These are phyloP conservation scores for Apiotrichum mycotoxinovorans DNA, from an alignment of 1,284 basidiomycete species.

Conservation along the genomic window DNA sequence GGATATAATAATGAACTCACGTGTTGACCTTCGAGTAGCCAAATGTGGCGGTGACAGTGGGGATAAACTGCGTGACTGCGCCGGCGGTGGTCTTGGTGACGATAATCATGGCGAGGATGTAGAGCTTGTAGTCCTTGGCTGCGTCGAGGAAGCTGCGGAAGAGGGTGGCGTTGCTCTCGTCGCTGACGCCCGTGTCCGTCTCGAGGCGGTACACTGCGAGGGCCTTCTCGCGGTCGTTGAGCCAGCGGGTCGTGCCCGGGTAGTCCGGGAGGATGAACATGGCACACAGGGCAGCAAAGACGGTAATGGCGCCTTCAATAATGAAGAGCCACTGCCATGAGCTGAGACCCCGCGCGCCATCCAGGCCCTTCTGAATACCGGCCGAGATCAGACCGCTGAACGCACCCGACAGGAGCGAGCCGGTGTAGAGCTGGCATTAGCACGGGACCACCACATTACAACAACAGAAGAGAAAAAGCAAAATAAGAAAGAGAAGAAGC, in stretches of 20 bases:
- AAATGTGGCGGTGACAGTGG: conserved; percentile 14
- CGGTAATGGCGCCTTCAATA: conserved; percentile 42
- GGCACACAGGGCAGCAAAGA: conserved; percentile 29
- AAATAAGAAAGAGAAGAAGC: too few relatives aligned
- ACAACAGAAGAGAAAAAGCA: too few relatives aligned
- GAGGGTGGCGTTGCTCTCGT: conserved; percentile 13
- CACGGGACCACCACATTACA: too few relatives aligned
- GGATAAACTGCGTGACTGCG: too few relatives aligned
- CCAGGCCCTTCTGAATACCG: conserved; percentile 21
- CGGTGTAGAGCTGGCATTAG: conserved; percentile 15
- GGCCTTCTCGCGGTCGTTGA: conserved; percentile 45
- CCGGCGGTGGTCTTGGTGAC: too few relatives aligned
- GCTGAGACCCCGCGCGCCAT: conserved; percentile 24
- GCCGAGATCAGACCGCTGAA: conserved; percentile 34
- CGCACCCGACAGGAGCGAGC: conserved; percentile 26
- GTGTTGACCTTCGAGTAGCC: too few relatives aligned
- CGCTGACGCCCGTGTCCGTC: conserved; percentile 21
- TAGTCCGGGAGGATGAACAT: conserved; percentile 44
- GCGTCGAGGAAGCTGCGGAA: conserved; percentile 22
- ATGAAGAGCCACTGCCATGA: conserved; percentile 50
- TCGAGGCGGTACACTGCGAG: conserved; percentile 15
- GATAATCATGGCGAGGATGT: too few relatives aligned
- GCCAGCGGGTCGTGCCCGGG: conserved; percentile 46
- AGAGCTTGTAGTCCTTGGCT: conserved; percentile 29
- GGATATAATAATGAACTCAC: too few relatives aligned